phyloP scores from a whole-genome alignment of 73 alveolate species.

The Loxodes magnus region DNA sequence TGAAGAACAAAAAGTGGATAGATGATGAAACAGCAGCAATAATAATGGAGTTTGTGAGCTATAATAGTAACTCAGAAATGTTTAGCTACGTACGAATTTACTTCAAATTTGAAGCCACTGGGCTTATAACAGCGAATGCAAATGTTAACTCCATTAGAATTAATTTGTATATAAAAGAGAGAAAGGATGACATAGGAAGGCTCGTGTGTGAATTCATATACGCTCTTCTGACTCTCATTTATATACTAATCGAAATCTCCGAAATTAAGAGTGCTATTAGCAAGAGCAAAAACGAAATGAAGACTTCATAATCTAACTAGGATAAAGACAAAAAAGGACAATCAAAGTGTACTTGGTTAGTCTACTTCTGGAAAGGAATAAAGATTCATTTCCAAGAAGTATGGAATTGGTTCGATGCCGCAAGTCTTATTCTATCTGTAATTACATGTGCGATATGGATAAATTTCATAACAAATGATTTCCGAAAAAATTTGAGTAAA shows the following conservation, averaged over 20 bases:
- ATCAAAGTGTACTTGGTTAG: neutral
- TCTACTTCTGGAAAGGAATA: conserved; percentile 16
- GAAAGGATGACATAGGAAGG: conserved; percentile 19
- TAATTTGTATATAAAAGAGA: conserved; percentile 11
- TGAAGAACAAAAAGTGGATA: neutral
- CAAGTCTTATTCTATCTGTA: conserved; percentile 25
- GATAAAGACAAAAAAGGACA: neutral
- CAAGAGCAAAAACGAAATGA: neutral
- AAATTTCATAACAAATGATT: conserved; percentile 12
- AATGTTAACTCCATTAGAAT: neutral
- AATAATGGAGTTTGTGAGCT: conserved; percentile 7
- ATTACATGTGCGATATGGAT: conserved; percentile 38
- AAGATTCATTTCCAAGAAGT: conserved; percentile 30
- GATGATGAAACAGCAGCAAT: conserved; percentile 7
- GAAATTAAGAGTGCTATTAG: conserved; percentile 2
- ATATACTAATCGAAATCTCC: conserved; percentile 4
- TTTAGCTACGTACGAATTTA: neutral
- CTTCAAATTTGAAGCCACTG: neutral
- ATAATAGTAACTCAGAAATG: conserved; percentile 5
- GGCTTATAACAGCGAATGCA: conserved; percentile 1
- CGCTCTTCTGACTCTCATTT: conserved; percentile 16
- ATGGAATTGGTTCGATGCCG: conserved; percentile 45
- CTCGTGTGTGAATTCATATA: conserved; percentile 29
- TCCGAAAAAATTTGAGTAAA: neutral
- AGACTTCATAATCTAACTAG: no score